Evolutionary conservation across 1,284 basidiomycete genomes (phyloP), one percentile per base, ranked within the genome.

Genomic region (Pyrrhoderma noxium): DNA sequence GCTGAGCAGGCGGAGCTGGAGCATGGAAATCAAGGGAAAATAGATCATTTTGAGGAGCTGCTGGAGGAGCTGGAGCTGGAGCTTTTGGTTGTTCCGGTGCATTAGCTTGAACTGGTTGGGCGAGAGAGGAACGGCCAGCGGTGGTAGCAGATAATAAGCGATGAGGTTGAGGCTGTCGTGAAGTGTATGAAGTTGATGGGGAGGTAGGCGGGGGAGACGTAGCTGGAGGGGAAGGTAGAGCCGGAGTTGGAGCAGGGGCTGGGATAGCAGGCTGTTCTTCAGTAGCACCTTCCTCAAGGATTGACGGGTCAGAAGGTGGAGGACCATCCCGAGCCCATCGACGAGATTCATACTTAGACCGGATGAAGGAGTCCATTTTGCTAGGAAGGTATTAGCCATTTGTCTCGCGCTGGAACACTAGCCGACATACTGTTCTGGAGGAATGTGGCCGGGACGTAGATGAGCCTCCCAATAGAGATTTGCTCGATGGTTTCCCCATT

Each of bases 381-480:
- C 93, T 96, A 63, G 45, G 25, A 45, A 23, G 37, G 13, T 31
- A 38, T 13, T 31, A 27, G 8, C 22, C 44, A n/a, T 35, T 31
- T 42, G 19, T 45, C 35, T 53, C 44, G 23, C 35, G 44, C 31
- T 39, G n/a, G 38, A 46, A 31, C 31, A 8, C 31, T 52, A 45
- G 21, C 27, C 25, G 4, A 77, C 91, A 65, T 62, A 95, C 93
- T 98, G 94, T 60, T 99, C 95, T 18, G 92, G 89, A 31, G 95
- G 95, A 34, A 89, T 64, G 65, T 99, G 96, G 0, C 96, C 96
- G 9, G 82, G 68, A 66, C 93, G 94, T 50, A 99, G 74, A 70
- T 97, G 93, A 3, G 91, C 89, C 65, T 99, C 96, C 95, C 95
- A 99, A 70, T 97, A 99, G 8, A 89, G 59, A 68, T 99, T 99